Percentiles rank a stretch among this genome's conserved stretches.
Evolutionary conservation across 805 yeast species (phyloP).

Genomic region (Saccharomycopsis sp.): DNA sequence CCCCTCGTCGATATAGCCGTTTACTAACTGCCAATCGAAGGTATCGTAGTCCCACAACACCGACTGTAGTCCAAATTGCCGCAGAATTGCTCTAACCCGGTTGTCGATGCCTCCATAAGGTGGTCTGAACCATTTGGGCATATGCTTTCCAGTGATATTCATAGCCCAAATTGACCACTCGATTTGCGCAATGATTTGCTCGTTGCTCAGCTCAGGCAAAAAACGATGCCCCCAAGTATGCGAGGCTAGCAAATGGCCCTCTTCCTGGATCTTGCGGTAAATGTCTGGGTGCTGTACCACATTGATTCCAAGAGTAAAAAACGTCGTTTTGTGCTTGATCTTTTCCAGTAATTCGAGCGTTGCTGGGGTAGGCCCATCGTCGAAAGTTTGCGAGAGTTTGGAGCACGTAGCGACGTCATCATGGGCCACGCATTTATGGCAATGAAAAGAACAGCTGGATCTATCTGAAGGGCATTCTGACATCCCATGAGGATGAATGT

Average conservation of each 20-base stretch:
- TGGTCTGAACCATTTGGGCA: slow-evolving; percentile 93
- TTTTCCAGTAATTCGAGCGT: slow-evolving; percentile 54
- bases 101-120: slow-evolving; percentile 95
- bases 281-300: slow-evolving; percentile 71
- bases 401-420: slow-evolving; percentile 78
- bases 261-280: slow-evolving; percentile 45
- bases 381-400: slow-evolving; percentile 78
- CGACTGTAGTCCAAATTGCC: slow-evolving; percentile 80
- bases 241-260: slow-evolving; percentile 76
- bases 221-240: slow-evolving; percentile 94
- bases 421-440: slow-evolving; percentile 64
- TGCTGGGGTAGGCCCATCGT: slow-evolving; percentile 84
- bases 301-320: slow-evolving; percentile 80
- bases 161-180: slow-evolving; percentile 98
- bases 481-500: slow-evolving; percentile 39
- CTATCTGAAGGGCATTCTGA: slow-evolving; percentile 54
- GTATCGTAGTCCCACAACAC: slow-evolving; percentile 92
- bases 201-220: slow-evolving; percentile 70
- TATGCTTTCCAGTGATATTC: slow-evolving; percentile 84
- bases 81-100: slow-evolving; percentile 68
- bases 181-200: slow-evolving; percentile 78
- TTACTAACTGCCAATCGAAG: slow-evolving; percentile 77
- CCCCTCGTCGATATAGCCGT: slow-evolving; percentile 42
- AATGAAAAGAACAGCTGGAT: slow-evolving; percentile 75
- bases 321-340: slow-evolving; percentile 58